phyloP scores from a whole-genome alignment of 805 yeast species.

The Cyberlindnera sargentensis region DNA sequence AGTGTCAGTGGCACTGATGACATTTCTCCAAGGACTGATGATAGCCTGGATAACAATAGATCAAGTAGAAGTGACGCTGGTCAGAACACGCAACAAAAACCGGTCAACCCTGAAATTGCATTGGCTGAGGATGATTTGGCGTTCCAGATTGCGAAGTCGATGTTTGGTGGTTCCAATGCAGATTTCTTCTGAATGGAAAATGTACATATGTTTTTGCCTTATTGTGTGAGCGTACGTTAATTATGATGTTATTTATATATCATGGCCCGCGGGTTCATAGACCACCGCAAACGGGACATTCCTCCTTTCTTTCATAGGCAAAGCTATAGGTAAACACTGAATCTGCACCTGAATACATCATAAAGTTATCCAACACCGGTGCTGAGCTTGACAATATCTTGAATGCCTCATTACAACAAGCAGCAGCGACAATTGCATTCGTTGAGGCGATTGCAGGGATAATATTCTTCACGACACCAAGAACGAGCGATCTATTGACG shows the following conservation, averaged over 20 bases:
- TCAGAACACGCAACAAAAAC: not conserved
- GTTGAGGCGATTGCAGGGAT: conserved; percentile 94
- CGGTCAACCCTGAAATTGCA: not conserved
- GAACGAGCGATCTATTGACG: conserved; percentile 61
- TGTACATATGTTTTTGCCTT: no score
- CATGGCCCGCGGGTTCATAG: conserved; percentile 1
- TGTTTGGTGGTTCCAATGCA: conserved; percentile 18
- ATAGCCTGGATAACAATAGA: conserved; percentile 1
- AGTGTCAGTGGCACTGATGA: conserved; percentile 12
- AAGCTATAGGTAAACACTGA: conserved; percentile 73
- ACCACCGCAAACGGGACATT: conserved; percentile 76
- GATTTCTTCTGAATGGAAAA: not conserved
- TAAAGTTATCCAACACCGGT: conserved; percentile 65
- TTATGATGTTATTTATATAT: not conserved
- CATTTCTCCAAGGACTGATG: conserved; percentile 14
- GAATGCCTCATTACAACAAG: conserved; percentile 81
- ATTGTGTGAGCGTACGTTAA: not conserved
- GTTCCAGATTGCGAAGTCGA: conserved; percentile 21
- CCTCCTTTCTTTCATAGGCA: conserved; percentile 47
- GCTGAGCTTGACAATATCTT: conserved; percentile 67
- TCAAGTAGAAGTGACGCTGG: not conserved
- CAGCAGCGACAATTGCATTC: conserved; percentile 85
- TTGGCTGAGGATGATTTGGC: conserved; percentile 19
- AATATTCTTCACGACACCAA: conserved; percentile 87
- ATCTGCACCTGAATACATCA: conserved; percentile 82